Evolutionary conservation across 306 rosid genomes (phyloP), one percentile per base, ranked within the genome.

Genomic region (Cyamopsis tetragonoloba): DNA sequence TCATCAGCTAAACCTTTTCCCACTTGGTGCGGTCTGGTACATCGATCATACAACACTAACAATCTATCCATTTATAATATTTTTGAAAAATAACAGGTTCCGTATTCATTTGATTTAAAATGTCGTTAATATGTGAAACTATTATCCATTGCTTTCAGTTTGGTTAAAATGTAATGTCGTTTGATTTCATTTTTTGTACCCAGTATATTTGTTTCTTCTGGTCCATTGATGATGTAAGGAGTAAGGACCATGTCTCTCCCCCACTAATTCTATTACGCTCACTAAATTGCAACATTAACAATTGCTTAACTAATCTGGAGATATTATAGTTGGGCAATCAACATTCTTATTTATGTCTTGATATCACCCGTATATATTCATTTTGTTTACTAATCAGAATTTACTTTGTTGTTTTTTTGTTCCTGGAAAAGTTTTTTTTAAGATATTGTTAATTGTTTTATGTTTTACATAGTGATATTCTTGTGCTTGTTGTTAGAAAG

Each of bases 401-500:
- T 48, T 20, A 41, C 53, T 61, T 32, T 19, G 6, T 53, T 60
- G 50, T 24, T 24, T 42, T 23, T 17, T 10, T 55, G 18, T 66
- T 54, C 41, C 47, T 24, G 20, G 41, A 39, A 24, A 47, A 23
- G 3, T 48, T 32, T 17, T 14, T 71, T 17, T 14, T 71, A 61
- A 46, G 46, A 60, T 24, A 17, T 44, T 1, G 0, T 20, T 60
- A 30, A 9, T n/a, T n/a, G n/a, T n/a, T 30, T 55, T 55, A 7
- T 68, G 53, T 42, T 28, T 55, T 48, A 34, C 5, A 23, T 55
- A 18, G 60, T 65, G 58, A 56, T 56, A 58, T 71, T 58, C 11
- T 47, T 32, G 8, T 59, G 7, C 18, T 6, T 14, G 41, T 28
- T 47, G 15, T 41, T 14, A 32, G 54, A 66, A 60, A 50, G 30